Evolutionary conservation across 139 green algal genomes (phyloP), one percentile per base, ranked within the genome.

Genomic region (Chlamydomonas sp.): DNA sequence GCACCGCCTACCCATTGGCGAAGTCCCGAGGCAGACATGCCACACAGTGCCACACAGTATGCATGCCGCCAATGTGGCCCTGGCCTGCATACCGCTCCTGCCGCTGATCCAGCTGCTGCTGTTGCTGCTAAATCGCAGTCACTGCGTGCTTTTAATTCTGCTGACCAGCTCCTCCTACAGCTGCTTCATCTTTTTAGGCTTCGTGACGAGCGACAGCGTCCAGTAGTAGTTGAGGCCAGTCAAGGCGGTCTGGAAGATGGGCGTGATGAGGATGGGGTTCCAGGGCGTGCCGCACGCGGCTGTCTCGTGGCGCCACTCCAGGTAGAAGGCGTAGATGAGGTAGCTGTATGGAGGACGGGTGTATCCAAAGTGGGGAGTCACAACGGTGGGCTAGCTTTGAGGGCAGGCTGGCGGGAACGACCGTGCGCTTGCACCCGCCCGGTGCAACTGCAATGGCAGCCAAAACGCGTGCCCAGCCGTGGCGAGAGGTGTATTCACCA

Each of bases 321-420:
- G 75, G 77, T 89, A 92, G 80, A 94, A 93, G 15, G 85, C 85
- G 66, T 77, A 94, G 10, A 93, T 92, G 10, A 95, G 87, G 80
- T 93, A 93, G 0, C 79, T 84, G 79, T 8, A 63, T 9, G 31
- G 58, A 66, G 59, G 31, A 49, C 31, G 31, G 31, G 31, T 49
- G 31, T 49, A 49, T 49, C 31, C 31, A 49, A 49, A 49, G 31
- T 49, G 31, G 31, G 31, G 31, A 49, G 31, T 49, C 31, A 49
- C 31, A 49, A 49, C 31, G 31, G 31, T 49, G 31, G 31, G 31
- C 31, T 49, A 49, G 31, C 31, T 49, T 49, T 49, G 31, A 49
- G 31, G 31, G 31, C 31, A 49, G 31, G 31, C 31, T 49, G 31
- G 31, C 31, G 31, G 31, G 31, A 49, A 49, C 31, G 31, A 49